These are phyloP conservation scores for Ustilago bromivora DNA, from an alignment of 1,284 basidiomycete species.

Conservation along the genomic window DNA sequence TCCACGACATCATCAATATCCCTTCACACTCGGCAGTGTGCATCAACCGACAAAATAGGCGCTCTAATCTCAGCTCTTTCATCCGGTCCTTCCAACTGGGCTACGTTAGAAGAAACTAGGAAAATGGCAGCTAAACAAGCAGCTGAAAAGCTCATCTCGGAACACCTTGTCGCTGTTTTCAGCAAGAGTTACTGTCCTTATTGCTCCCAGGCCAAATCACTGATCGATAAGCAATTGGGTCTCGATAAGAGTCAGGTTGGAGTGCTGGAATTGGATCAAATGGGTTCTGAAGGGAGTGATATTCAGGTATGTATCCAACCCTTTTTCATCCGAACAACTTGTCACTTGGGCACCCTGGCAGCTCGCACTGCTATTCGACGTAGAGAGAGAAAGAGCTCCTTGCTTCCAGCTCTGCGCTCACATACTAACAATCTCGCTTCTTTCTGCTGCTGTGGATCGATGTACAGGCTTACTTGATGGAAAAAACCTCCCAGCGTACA, in stretches of 20 bases:
- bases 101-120: slow-evolving; percentile 1
- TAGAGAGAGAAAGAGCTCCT: too few relatives aligned
- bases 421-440: too few relatives aligned
- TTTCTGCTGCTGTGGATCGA: background rate
- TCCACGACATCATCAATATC: background rate
- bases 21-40: slow-evolving; percentile 1
- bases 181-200: slow-evolving; percentile 69
- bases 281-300: slow-evolving; percentile 63
- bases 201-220: slow-evolving; percentile 68
- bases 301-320: slow-evolving; percentile 52
- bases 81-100: slow-evolving; percentile 9
- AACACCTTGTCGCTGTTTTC: slow-evolving; percentile 70
- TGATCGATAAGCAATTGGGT: slow-evolving; percentile 61
- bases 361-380: too few relatives aligned
- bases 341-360: too few relatives aligned
- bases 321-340: too few relatives aligned
- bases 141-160: slow-evolving; percentile 68
- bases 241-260: slow-evolving; percentile 64
- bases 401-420: too few relatives aligned
- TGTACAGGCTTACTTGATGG: slow-evolving; percentile 67
- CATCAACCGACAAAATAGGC: slow-evolving; percentile 33
- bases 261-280: slow-evolving; percentile 70
- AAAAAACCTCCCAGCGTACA: slow-evolving; percentile 71
- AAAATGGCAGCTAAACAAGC: slow-evolving; percentile 68
- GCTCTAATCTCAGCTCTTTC: slow-evolving; percentile 19